Evolutionary conservation across 2,329 filamentous ascomycete species (phyloP).

Genomic region (Verticillium tricorpus): DNA sequence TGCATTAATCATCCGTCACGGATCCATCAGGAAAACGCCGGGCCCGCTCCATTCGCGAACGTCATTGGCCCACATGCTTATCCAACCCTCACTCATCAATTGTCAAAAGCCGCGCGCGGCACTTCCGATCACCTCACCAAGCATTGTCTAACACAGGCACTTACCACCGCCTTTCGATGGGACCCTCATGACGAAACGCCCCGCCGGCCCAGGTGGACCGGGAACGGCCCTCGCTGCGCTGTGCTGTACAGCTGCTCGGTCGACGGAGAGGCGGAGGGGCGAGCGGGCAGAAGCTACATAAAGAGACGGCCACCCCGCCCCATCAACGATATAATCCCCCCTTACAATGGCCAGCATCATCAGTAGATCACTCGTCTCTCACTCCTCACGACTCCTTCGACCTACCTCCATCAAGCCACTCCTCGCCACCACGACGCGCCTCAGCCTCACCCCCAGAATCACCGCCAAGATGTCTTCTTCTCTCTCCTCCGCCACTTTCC

Average conservation of each 20-base stretch:
- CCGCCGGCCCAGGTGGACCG: not conserved
- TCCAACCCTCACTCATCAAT: not conserved
- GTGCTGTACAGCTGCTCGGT: too few species aligned
- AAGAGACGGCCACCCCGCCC: not conserved
- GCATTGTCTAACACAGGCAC: not conserved
- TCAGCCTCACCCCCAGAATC: conserved; percentile 17
- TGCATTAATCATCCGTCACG: not conserved
- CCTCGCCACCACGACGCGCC: conserved; percentile 4
- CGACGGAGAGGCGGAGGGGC: not conserved
- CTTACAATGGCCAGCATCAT: not conserved
- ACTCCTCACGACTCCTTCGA: conserved; percentile 3
- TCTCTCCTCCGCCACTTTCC: conserved; percentile 41
- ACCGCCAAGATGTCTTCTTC: conserved; percentile 39
- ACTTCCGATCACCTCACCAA: not conserved
- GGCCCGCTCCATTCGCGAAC: not conserved
- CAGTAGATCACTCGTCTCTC: conserved; percentile 1
- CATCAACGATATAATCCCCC: not conserved
- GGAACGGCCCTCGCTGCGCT: too few species aligned
- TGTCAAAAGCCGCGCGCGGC: not conserved
- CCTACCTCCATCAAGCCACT: conserved; percentile 2
- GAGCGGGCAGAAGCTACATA: not conserved
- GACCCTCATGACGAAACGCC: not conserved
- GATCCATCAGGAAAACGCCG: not conserved
- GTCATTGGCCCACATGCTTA: not conserved
- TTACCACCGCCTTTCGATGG: not conserved